A percentile compares a stretch with the other conserved stretches of the same genome.
These are phyloP conservation scores for Arabidopsis suecica DNA, from an alignment of 345 rosid species.

Conservation along the genomic window DNA sequence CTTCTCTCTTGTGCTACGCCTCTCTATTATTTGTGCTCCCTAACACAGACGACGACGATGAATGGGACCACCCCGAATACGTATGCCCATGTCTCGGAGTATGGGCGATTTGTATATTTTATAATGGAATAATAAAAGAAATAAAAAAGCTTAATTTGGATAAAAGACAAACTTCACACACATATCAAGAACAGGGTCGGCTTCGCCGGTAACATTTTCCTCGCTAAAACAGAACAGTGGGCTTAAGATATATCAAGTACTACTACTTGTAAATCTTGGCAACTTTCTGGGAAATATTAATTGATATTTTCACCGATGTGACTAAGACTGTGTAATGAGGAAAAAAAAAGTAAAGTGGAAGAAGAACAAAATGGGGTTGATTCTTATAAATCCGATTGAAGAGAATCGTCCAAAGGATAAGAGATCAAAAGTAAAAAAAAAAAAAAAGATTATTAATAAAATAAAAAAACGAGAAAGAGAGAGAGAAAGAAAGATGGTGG, in stretches of 20 bases:
- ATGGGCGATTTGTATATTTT: constrained; percentile 32
- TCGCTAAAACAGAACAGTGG: constrained; percentile 24
- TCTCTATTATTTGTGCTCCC: constrained; percentile 45
- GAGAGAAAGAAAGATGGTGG: not conserved
- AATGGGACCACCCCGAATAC: constrained; percentile 43
- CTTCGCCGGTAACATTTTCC: constrained; percentile 39
- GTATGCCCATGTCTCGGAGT: constrained; percentile 43
- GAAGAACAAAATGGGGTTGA: constrained; percentile 30
- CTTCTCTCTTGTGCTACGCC: constrained; percentile 17
- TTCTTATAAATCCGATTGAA: constrained; percentile 13
- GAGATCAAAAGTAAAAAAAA: not conserved
- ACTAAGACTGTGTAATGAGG: constrained; percentile 18
- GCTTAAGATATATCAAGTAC: not conserved
- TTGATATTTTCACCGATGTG: constrained; percentile 27
- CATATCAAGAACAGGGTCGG: constrained; percentile 40
- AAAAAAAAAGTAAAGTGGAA: not conserved
- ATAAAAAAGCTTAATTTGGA: constrained; percentile 2
- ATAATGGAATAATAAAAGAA: not conserved
- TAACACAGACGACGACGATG: constrained; percentile 42
- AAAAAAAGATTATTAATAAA: constrained; percentile 1
- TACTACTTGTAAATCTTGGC: not conserved
- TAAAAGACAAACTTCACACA: constrained; percentile 24
- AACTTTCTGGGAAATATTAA: not conserved
- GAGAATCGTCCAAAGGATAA: constrained; percentile 40
- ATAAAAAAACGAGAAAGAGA: not conserved